Evolutionary conservation across 345 rosid genomes (phyloP).

Genomic region (Syzygium aqueum): DNA sequence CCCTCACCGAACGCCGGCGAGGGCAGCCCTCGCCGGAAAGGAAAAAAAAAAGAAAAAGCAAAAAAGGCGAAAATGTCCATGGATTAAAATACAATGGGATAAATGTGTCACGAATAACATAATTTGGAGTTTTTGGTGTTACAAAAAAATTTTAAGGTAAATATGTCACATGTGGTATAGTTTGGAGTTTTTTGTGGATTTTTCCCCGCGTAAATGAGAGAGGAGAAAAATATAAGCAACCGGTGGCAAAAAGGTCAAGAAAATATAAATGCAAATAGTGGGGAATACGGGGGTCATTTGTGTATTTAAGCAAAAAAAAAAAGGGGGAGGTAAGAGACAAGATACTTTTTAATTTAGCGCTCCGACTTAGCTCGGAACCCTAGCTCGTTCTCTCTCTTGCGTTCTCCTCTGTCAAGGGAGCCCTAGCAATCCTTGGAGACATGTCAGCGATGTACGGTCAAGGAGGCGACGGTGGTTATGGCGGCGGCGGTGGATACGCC

Average conservation of each 20-base stretch:
- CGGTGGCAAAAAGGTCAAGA: background rate
- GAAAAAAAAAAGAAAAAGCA: too few relatives aligned
- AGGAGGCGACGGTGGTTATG: constrained; percentile 22
- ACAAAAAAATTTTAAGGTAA: too few relatives aligned
- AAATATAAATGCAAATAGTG: background rate
- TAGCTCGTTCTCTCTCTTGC: background rate
- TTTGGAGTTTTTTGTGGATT: too few relatives aligned
- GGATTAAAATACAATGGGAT: too few relatives aligned
- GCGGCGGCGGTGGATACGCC: constrained; percentile 3
- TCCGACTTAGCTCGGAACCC: background rate
- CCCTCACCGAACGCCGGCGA: too few relatives aligned
- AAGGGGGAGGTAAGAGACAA: background rate
- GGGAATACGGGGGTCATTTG: background rate
- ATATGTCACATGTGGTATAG: too few relatives aligned
- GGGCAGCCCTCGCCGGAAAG: too few relatives aligned
- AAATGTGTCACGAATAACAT: too few relatives aligned
- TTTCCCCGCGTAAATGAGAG: background rate
- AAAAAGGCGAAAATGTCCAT: too few relatives aligned
- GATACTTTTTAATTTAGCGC: background rate
- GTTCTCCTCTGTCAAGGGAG: background rate
- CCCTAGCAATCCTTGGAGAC: constrained; percentile 12
- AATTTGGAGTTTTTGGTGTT: too few relatives aligned
- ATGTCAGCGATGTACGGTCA: constrained; percentile 86
- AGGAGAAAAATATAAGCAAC: background rate
- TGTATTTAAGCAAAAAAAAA: too few relatives aligned